These are phyloP conservation scores for Thelonectria discophora DNA, from an alignment of 2,329 filamentous ascomycete species.

Conservation along the genomic window DNA sequence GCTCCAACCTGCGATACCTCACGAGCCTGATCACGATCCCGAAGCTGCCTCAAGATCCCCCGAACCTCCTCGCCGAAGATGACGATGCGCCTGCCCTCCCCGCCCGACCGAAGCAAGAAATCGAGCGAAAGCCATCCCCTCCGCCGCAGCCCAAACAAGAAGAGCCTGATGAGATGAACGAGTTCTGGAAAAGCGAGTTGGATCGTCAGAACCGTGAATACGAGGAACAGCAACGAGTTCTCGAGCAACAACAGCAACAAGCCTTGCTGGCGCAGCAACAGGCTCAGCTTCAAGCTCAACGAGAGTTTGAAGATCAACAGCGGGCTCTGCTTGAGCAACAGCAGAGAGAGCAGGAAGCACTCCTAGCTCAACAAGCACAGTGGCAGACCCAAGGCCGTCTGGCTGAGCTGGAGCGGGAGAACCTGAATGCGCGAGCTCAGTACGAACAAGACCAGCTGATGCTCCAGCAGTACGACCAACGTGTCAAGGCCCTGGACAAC, in stretches of 20 bases:
- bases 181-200: slow-evolving; percentile 97
- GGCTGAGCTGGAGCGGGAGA: slow-evolving; percentile 94
- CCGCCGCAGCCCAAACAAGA: slow-evolving; percentile 73
- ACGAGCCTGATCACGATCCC: slow-evolving; percentile 96
- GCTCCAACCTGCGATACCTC: slow-evolving; percentile 94
- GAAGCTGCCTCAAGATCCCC: slow-evolving; percentile 92
- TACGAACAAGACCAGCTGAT: slow-evolving; percentile 98
- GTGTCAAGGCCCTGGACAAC: slow-evolving; percentile 90
- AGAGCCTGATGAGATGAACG: slow-evolving; percentile 93
- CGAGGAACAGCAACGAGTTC: slow-evolving; percentile 88
- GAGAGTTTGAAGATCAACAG: slow-evolving; percentile 97
- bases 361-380: slow-evolving; percentile 87
- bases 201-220: slow-evolving; percentile 93
- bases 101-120: slow-evolving; percentile 79
- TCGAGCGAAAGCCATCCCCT: slow-evolving; percentile 73
- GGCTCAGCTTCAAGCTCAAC: slow-evolving; percentile 83
- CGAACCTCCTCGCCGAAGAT: slow-evolving; percentile 86
- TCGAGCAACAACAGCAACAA: slow-evolving; percentile 87
- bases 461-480: slow-evolving; percentile 94
- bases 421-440: slow-evolving; percentile 90
- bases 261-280: slow-evolving; percentile 84
- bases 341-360: slow-evolving; percentile 86
- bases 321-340: slow-evolving; percentile 88
- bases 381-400: slow-evolving; percentile 96
- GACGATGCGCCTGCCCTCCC: slow-evolving; percentile 86